Conservation (phyloP, 73 alveolate genomes). For the Stentor roeselii region DNA sequence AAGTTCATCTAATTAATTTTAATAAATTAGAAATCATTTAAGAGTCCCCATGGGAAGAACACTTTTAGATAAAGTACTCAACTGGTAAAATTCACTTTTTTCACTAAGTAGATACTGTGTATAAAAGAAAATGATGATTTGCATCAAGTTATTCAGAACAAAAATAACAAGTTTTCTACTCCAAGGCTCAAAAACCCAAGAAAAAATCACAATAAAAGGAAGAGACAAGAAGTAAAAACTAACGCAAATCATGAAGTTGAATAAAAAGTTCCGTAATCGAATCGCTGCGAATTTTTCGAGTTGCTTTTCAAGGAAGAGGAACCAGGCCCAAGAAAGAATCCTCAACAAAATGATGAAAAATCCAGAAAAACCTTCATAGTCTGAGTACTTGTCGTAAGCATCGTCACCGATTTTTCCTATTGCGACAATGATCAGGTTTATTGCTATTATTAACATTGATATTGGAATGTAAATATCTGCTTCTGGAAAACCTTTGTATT, state of each 20-base stretch:
- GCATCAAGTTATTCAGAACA: neutral
- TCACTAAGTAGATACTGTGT: neutral
- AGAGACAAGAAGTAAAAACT: slow-evolving; percentile 2
- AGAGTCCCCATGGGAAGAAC: slow-evolving; percentile 18
- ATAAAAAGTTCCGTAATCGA: neutral
- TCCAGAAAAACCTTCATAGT: slow-evolving; percentile 28
- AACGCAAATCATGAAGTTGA: neutral
- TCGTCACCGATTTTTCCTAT: slow-evolving; percentile 28
- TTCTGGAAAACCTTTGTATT: slow-evolving; percentile 18
- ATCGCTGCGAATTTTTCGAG: neutral
- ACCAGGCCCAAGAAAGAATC: neutral
- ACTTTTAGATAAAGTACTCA: neutral
- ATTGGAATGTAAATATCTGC: slow-evolving; percentile 22
- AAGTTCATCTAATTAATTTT: too few relatives aligned
- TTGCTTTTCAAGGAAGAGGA: neutral
- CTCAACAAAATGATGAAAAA: slow-evolving; percentile 10
- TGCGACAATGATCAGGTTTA: slow-evolving; percentile 10
- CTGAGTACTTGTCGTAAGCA: slow-evolving; percentile 15
- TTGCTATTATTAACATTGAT: neutral
- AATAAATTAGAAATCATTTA: too few relatives aligned
- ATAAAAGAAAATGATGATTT: neutral
- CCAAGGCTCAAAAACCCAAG: slow-evolving; percentile 25
- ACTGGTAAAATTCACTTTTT: slow-evolving; percentile 21
- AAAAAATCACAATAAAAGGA: neutral
- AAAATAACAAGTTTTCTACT: neutral